These are phyloP conservation scores for Thelonectria olida DNA, from an alignment of 2,329 filamentous ascomycete species.

Conservation along the genomic window DNA sequence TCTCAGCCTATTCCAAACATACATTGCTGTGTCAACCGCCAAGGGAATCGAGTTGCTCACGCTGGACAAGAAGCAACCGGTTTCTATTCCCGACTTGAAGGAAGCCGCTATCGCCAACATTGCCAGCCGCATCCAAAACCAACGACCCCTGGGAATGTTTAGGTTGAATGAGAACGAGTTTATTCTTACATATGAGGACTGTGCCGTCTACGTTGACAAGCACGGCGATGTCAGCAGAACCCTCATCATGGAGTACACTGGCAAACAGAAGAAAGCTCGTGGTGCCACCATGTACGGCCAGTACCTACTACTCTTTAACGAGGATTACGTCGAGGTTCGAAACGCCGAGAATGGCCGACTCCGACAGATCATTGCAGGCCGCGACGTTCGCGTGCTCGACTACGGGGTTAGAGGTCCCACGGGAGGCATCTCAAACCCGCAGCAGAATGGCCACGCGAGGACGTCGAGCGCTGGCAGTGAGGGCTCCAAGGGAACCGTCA, in stretches of 20 bases:
- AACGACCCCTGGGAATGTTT: constrained; percentile 95
- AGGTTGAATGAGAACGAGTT: constrained; percentile 92
- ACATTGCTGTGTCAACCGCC: constrained; percentile 88
- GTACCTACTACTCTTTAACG: constrained; percentile 92
- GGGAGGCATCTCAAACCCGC: constrained; percentile 54
- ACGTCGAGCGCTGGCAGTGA: constrained; percentile 50
- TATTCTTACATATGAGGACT: constrained; percentile 92
- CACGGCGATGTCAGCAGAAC: constrained; percentile 94
- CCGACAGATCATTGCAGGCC: constrained; percentile 91
- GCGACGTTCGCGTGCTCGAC: constrained; percentile 90
- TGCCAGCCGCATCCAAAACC: constrained; percentile 81
- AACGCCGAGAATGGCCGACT: constrained; percentile 96
- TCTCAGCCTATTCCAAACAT: constrained; percentile 95
- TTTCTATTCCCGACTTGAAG: constrained; percentile 89
- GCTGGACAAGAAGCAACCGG: constrained; percentile 95
- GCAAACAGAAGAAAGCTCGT: constrained; percentile 80
- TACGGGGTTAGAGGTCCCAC: constrained; percentile 76
- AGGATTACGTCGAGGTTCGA: constrained; percentile 95
- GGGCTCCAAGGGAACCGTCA: constrained; percentile 78
- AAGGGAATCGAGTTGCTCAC: constrained; percentile 97
- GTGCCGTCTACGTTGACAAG: constrained; percentile 97
- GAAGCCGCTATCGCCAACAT: constrained; percentile 84
- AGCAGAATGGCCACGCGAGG: constrained; percentile 48
- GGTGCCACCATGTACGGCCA: constrained; percentile 89
- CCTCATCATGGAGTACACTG: constrained; percentile 99